Evolutionary conservation across 768 basidiomycete genomes (phyloP).

Genomic region (Pulveroboletus frians): DNA sequence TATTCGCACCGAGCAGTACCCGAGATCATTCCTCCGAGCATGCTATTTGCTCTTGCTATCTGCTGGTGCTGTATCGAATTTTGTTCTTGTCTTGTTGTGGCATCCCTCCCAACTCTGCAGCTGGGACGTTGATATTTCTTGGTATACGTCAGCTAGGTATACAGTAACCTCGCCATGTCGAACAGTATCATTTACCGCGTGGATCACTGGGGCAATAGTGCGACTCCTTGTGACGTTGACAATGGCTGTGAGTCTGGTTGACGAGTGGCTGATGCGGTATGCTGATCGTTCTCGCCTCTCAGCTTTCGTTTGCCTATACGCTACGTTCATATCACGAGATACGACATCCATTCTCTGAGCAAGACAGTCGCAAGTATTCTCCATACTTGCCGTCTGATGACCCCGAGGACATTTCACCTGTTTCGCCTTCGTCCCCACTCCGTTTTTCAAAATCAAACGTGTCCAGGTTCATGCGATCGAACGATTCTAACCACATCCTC

Average conservation of each 20-base stretch:
- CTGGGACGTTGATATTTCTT: constrained; percentile 63
- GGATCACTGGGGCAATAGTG: constrained; percentile 49
- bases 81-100: constrained; percentile 54
- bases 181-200: constrained; percentile 38
- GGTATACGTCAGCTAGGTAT: constrained; percentile 41
- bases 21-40: constrained; percentile 32
- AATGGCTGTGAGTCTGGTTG: constrained; percentile 45
- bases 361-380: constrained; percentile 8
- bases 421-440: constrained; percentile 10
- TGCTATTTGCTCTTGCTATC: constrained; percentile 45
- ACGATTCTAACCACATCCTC: constrained; percentile 17
- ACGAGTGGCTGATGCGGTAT: background rate
- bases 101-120: constrained; percentile 46
- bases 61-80: constrained; percentile 49
- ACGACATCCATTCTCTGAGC: constrained; percentile 16
- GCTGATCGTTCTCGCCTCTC: constrained; percentile 6
- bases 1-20: constrained; percentile 7
- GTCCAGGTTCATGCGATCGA: constrained; percentile 11
- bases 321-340: constrained; percentile 12
- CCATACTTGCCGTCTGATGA: constrained; percentile 24
- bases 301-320: constrained; percentile 23
- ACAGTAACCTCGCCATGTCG: constrained; percentile 16
- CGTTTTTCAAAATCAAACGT: constrained; percentile 10
- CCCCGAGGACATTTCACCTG: constrained; percentile 15
- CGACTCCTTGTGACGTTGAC: constrained; percentile 50